Conservation (phyloP, 768 basidiomycete species). For the Cyclocybe cylindracea region DNA sequence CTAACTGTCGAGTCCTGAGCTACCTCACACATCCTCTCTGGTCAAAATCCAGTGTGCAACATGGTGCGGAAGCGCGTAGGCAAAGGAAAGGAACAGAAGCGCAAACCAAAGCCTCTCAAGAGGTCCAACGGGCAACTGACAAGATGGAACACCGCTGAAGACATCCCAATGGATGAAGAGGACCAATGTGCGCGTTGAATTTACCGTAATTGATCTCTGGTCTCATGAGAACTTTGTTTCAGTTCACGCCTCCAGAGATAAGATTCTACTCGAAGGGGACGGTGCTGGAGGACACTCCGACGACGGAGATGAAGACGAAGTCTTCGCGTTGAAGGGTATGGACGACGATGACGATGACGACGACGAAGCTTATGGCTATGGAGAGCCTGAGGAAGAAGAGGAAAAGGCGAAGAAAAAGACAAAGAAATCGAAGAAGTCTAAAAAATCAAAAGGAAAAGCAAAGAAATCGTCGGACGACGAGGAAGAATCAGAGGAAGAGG, state of each 20-base stretch:
- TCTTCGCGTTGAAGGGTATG: conserved; percentile 72
- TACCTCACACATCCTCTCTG: too few relatives aligned
- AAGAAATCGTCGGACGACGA: conserved; percentile 30
- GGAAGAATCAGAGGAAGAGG: conserved; percentile 45
- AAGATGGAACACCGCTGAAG: conserved; percentile 66
- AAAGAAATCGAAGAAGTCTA: conserved; percentile 25
- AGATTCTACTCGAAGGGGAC: conserved; percentile 74
- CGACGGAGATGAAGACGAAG: conserved; percentile 71
- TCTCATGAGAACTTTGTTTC: conserved; percentile 6
- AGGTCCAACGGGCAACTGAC: conserved; percentile 54
- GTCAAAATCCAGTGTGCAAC: neutral
- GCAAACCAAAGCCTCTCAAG: conserved; percentile 49
- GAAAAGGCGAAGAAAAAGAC: conserved; percentile 32
- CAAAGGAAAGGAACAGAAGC: conserved; percentile 30
- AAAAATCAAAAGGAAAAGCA: conserved; percentile 28
- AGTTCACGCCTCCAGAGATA: conserved; percentile 79
- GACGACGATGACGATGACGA: conserved; percentile 50
- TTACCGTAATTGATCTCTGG: neutral
- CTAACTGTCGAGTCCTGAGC: too few relatives aligned
- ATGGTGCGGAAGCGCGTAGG: conserved; percentile 53
- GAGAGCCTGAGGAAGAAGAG: conserved; percentile 26
- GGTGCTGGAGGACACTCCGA: conserved; percentile 45
- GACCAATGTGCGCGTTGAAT: conserved; percentile 63
- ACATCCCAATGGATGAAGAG: conserved; percentile 77
- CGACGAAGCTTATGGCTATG: conserved; percentile 34